These are phyloP conservation scores for Malassezia psittaci DNA, from an alignment of 1,284 basidiomycete species.

Conservation along the genomic window DNA sequence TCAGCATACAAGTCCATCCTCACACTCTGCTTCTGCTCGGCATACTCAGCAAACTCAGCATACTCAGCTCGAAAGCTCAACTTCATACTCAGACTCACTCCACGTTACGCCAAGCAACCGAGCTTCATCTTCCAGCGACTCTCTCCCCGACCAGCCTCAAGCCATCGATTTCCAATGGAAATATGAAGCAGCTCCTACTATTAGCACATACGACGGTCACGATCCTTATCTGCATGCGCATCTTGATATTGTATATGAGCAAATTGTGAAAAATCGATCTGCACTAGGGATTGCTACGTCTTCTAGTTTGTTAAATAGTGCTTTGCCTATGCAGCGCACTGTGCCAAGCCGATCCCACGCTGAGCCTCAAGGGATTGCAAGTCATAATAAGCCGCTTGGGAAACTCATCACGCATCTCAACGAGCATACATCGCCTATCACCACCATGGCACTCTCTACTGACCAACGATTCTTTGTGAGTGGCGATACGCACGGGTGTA, in stretches of 20 bases:
- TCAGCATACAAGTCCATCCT: too few relatives aligned
- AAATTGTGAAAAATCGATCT: background rate
- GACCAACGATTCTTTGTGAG: conserved; percentile 91
- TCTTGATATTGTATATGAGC: conserved; percentile 32
- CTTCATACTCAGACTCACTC: too few relatives aligned
- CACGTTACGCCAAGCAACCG: too few relatives aligned
- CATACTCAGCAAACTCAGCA: too few relatives aligned
- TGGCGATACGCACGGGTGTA: conserved; percentile 69
- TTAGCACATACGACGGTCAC: conserved; percentile 37
- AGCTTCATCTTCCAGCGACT: too few relatives aligned
- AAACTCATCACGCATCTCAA: conserved; percentile 46
- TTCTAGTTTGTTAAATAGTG: background rate
- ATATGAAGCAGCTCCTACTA: background rate
- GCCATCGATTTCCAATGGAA: too few relatives aligned
- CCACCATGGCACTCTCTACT: conserved; percentile 72
- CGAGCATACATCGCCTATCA: conserved; percentile 54
- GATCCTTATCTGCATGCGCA: conserved; percentile 44
- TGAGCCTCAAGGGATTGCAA: background rate
- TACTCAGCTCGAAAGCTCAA: too few relatives aligned
- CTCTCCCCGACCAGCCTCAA: too few relatives aligned
- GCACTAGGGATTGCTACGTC: background rate
- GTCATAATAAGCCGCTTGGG: conserved; percentile 37
- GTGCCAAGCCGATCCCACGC: background rate
- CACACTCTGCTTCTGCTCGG: too few relatives aligned
- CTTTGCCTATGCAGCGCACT: background rate